phyloP scores from a whole-genome alignment of 768 basidiomycete genomes.

The Lactarius sanguifluus region DNA sequence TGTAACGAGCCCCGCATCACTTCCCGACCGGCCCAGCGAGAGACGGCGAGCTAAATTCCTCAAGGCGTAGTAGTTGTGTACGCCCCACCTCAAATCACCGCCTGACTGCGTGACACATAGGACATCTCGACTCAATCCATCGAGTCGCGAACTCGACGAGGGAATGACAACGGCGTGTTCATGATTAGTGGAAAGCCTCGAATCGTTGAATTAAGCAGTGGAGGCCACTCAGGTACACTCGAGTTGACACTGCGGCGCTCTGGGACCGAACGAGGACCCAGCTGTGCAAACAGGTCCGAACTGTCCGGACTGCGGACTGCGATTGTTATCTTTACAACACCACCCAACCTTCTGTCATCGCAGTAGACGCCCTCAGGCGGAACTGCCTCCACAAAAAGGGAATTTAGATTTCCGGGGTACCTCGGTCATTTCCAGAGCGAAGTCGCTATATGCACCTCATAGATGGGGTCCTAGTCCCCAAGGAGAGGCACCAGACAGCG shows the following conservation, averaged over 20 bases:
- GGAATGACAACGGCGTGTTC: not conserved
- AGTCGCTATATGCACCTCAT: not conserved
- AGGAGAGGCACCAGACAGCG: not conserved
- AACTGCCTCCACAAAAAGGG: not conserved
- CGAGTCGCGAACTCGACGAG: not conserved
- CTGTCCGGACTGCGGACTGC: no score
- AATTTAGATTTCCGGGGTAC: not conserved
- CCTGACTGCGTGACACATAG: no score
- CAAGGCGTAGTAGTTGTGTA: not conserved
- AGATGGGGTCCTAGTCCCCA: conserved; percentile 1
- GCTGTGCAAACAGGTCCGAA: no score
- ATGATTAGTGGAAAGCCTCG: not conserved
- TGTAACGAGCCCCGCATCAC: not conserved
- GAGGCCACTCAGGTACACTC: no score
- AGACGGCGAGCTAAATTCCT: not conserved
- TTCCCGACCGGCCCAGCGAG: not conserved
- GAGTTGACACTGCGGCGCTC: not conserved
- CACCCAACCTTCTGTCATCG: not conserved
- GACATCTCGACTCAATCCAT: no score
- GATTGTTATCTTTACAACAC: conserved; percentile 4
- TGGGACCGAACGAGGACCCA: not conserved
- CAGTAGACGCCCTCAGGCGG: not conserved
- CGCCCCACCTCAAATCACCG: not conserved
- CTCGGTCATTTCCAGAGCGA: not conserved
- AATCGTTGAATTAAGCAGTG: not conserved